A percentile compares a stretch with the other conserved stretches of the same genome.
Conservation (phyloP, 805 yeast genomes). For the Pichia cabralensis region DNA sequence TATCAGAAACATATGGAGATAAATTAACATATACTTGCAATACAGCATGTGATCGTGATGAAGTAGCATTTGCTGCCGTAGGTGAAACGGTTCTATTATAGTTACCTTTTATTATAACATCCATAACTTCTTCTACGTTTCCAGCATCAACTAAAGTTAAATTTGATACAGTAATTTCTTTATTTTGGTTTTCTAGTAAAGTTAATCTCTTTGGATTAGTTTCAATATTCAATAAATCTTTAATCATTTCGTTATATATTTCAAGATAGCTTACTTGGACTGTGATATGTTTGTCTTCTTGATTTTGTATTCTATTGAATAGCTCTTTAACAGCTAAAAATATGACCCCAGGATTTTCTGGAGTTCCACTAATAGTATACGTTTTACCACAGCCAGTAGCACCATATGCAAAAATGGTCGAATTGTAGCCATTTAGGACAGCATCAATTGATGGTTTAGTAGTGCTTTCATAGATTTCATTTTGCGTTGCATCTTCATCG, state of each 20-base stretch:
- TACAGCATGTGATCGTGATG: constrained; percentile 92
- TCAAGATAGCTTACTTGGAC: constrained; percentile 69
- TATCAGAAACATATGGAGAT: constrained; percentile 47
- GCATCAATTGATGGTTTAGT: constrained; percentile 65
- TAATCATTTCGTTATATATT: constrained; percentile 82
- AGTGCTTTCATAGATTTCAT: constrained; percentile 55
- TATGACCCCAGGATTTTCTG: constrained; percentile 68
- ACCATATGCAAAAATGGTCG: constrained; percentile 92
- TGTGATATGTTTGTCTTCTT: constrained; percentile 43
- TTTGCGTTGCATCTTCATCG: constrained; percentile 55
- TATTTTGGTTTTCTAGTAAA: constrained; percentile 62
- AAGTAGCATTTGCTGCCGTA: constrained; percentile 83
- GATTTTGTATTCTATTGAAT: constrained; percentile 47
- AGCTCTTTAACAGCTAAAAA: constrained; percentile 71
- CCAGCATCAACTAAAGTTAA: constrained; percentile 52
- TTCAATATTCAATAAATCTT: constrained; percentile 61
- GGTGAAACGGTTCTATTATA: constrained; percentile 72
- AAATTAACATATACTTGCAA: constrained; percentile 67
- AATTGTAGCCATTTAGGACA: constrained; percentile 76
- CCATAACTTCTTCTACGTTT: constrained; percentile 68
- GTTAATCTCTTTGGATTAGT: constrained; percentile 30
- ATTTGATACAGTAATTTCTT: constrained; percentile 61
- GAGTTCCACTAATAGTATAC: constrained; percentile 74
- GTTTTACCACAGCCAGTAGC: constrained; percentile 99
- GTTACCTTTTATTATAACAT: constrained; percentile 63